A percentile compares a stretch with the other conserved stretches of the same genome.
phyloP scores from a whole-genome alignment of 768 basidiomycete genomes.

The Pleurotus tuoliensis region DNA sequence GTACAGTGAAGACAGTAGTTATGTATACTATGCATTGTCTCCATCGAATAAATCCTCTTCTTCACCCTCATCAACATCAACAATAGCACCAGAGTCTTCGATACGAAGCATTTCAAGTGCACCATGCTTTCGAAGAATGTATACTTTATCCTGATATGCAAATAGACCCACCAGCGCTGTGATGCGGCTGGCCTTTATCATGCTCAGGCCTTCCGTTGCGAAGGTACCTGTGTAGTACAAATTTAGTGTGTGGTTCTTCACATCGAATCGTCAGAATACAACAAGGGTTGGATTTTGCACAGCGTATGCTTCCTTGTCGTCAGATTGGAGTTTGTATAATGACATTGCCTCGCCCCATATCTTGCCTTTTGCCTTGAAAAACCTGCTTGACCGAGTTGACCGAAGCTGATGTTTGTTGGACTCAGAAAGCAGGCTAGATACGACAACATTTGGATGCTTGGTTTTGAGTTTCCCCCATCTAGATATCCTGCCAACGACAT shows the following conservation, averaged over 20 bases:
- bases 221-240: constrained; percentile 7
- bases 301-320: background rate
- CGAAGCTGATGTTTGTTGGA: background rate
- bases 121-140: constrained; percentile 15
- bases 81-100: background rate
- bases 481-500: background rate
- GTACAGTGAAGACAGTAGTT: too few relatives aligned
- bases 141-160: constrained; percentile 6
- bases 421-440: constrained; percentile 8
- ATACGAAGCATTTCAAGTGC: constrained; percentile 10
- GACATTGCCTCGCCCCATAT: constrained; percentile 16
- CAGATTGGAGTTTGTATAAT: constrained; percentile 9
- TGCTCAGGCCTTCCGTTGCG: background rate
- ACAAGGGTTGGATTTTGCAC: background rate
- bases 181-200: background rate
- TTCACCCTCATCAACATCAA: background rate
- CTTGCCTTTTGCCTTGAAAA: background rate
- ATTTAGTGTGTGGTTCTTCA: background rate
- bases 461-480: constrained; percentile 12
- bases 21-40: too few relatives aligned
- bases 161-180: constrained; percentile 11
- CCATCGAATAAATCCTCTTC: too few relatives aligned
- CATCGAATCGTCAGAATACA: constrained; percentile 7
- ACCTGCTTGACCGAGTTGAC: constrained; percentile 10
- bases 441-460: background rate